Evolutionary conservation across 2,329 filamentous ascomycete genomes (phyloP), one percentile per base, ranked within the genome.

Genomic region (Ophiosphaerella korrae): DNA sequence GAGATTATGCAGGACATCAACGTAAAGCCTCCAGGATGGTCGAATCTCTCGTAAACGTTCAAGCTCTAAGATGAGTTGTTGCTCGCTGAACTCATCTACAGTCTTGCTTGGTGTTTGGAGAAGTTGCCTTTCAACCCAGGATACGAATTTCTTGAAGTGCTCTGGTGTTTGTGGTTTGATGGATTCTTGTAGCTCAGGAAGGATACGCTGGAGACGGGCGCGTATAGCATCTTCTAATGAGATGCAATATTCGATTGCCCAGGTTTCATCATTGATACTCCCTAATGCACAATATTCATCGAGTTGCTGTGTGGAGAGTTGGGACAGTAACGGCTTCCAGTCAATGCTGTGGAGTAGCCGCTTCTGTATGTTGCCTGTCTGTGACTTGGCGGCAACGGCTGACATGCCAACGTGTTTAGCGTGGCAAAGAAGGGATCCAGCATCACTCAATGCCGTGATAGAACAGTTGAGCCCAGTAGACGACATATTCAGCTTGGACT

Each of bases 251-350:
- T 34, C 26, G 29, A 14, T 16, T 9, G 14, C 26, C 3, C 8
- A 18, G 1, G 26, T 33, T 18, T 42, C 40, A 29, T 54, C 36
- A 7, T 50, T 38, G 11, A 29, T n/a, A 11, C 11, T 14, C 6
- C 42, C 39, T 38, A 16, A 34, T 14, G 29, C 7, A 23, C 52
- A 50, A 12, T 33, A 41, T 13, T 44, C 43, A 23, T 6, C 12
- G 5, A 51, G 39, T 34, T 51, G 44, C 11, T 33, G 2, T 24
- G 33, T 21, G 13, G 4, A 6, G 14, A 50, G 44, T n/a, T 48
- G 12, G 6, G 39, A 45, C 18, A 55, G 21, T 14, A 42, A 43
- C 9, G 52, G 52, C n/a, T 48, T 48, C 52, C 52, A 55, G 7
- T 51, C 48, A 23, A 48, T 38, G 9, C 34, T 16, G 36, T 55